Conservation (phyloP, 257 asterid genomes). For the Parsonsia alboflavescens region DNA sequence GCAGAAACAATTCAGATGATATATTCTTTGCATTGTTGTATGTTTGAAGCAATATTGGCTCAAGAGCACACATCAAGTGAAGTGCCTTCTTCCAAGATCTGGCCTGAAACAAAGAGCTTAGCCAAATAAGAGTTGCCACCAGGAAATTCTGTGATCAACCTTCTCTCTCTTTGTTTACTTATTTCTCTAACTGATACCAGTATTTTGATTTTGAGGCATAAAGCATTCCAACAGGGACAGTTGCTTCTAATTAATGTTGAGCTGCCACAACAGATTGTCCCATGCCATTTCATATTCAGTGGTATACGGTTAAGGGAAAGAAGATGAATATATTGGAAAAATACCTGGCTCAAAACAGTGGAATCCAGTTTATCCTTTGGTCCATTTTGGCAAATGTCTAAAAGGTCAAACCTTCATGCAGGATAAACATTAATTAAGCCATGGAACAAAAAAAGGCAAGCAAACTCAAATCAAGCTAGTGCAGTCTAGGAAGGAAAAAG, state of each 20-base stretch:
- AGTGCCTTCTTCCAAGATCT: neutral
- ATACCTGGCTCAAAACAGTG: constrained; percentile 96
- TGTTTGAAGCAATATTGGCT: too few relatives aligned
- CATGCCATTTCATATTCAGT: neutral
- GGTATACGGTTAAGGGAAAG: neutral
- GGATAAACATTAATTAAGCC: constrained; percentile 9
- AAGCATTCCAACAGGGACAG: neutral
- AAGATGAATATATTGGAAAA: constrained; percentile 2
- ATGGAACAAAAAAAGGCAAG: constrained; percentile 9
- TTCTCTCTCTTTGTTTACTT: neutral
- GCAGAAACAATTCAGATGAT: neutral
- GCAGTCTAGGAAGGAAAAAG: too few relatives aligned
- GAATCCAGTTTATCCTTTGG: constrained; percentile 94
- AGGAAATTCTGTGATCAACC: too few relatives aligned
- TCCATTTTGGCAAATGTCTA: constrained; percentile 86
- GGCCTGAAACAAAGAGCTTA: too few relatives aligned
- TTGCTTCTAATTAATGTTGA: neutral
- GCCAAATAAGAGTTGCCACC: neutral
- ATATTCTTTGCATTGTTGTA: too few relatives aligned
- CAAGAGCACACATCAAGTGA: neutral
- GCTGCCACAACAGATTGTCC: neutral
- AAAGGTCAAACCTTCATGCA: constrained; percentile 65
- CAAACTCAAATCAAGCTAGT: neutral
- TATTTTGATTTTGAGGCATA: constrained; percentile 1
- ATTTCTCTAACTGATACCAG: neutral